Evolutionary conservation across 768 basidiomycete genomes (phyloP), one percentile per base, ranked within the genome.

Genomic region (Tulasnella sp.): DNA sequence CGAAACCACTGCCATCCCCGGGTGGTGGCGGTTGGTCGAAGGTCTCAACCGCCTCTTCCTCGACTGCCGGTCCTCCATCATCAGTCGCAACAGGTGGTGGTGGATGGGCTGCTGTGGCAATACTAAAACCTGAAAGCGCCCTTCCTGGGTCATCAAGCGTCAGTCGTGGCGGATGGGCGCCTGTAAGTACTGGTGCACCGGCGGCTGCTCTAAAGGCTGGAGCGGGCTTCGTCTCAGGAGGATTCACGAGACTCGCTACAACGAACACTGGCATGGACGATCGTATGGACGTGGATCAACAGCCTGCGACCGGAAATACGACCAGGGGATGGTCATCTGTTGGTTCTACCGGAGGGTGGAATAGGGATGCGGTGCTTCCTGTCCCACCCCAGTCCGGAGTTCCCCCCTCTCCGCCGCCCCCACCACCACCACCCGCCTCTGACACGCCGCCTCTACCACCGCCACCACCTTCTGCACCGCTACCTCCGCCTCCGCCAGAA

Each of bases 231-330:
- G 76, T 81, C 47, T 74, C 78, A 10, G 83, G 76, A 49, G 85
- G 86, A 17, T 86, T 82, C 80, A 80, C 84, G 8, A 79, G 80
- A 34, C 73, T 87, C 24, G 85, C 85, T 61, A 76, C 77, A 2
- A 72, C 75, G 21, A 75, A 68, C 67, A 2, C 53, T 64, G 15
- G 67, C 69, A 54, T 66, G 68, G 3, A 53, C 8, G 32, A 30
- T n/a, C 51, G 32, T 3, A 53, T 53, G 51, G 55, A 56, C 38
- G 24, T 56, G n/a, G 41, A 42, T 19, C 34, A 63, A 11, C 63
- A 66, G 4, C 42, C 23, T 51, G 66, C 67, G 30, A 63, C 66
- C 51, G 64, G 67, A 8, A 64, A 65, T 43, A 43, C 67, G 29
- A 50, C 23, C 19, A 32, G 54, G 11, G 54, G 41, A 17, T 47